Base-by-base conservation (phyloP, 129 eudicot genomes). In the Flaveria brownii region DNA sequence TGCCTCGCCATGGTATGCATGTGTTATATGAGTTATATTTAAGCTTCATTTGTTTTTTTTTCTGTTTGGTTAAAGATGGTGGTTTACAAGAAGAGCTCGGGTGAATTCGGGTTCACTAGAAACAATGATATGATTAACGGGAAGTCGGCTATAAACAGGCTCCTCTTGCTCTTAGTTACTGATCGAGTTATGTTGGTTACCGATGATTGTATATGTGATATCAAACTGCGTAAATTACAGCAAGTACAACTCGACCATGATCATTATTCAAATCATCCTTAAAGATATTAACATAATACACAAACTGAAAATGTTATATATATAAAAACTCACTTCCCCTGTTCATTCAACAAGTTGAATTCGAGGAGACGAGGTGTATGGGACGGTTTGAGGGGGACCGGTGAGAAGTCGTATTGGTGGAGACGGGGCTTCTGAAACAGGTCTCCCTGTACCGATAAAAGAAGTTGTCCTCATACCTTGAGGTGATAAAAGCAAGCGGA, bases 391-490 rank as follows among this genome's bases (percentile, higher is more conserved):
- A 16, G 22, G 60, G 60, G 23, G 1, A 33, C 84, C 81, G 4
- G 45, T 17, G n/a, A 54, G 60, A 17, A 75, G 73, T 41, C 74
- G 74, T 67, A 70, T 85, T 52, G 77, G 74, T 2, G 86, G 87
- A 8, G 91, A 62, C 7, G 88, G 71, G 26, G 81, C 71, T 73
- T 92, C 94, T 18, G 83, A 72, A 61, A 84, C 86, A 28, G 89
- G 87, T 80, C 87, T 81, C 23, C 97, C 96, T 0, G 89, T 86
- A 12, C 98, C 96, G 13, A 90, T 76, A 73, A 74, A 80, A 25
- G 98, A 90, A 17, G 92, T 88, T 33, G 71, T 75, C 72, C 97
- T 68, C 28, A 68, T 73, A 6, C 89, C 88, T 23, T 86, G 82
- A 15, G 63, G 74, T 8, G 89, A 65, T 17, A 88, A 67, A 43